These are phyloP conservation scores for Trametes maxima DNA, from an alignment of 768 basidiomycete species.

Conservation along the genomic window DNA sequence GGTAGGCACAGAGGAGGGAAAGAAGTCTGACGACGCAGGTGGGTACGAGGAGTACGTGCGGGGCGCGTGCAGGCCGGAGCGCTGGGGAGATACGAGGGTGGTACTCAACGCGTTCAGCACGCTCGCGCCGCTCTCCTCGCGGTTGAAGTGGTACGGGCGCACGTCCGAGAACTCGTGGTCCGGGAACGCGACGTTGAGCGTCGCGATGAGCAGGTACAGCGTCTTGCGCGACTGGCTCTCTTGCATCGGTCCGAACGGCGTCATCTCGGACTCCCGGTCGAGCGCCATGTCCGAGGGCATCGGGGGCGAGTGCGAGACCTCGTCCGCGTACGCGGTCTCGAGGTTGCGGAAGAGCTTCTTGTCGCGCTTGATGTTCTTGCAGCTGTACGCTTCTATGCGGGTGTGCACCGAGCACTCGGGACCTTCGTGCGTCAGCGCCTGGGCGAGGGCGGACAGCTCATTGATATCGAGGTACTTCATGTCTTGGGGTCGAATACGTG, in stretches of 20 bases:
- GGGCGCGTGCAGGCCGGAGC: conserved; percentile 65
- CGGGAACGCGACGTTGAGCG: conserved; percentile 96
- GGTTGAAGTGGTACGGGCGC: conserved; percentile 85
- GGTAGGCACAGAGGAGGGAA: conserved; percentile 73
- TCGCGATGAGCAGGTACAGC: conserved; percentile 93
- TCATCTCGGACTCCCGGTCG: conserved; percentile 71
- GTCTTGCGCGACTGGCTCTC: conserved; percentile 86
- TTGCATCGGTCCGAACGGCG: conserved; percentile 91
- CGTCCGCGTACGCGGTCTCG: conserved; percentile 84
- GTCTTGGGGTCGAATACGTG: neutral
- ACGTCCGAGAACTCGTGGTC: conserved; percentile 97
- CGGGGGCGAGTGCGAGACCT: conserved; percentile 81
- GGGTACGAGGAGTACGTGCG: conserved; percentile 89
- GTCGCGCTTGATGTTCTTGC: conserved; percentile 97
- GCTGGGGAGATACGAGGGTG: conserved; percentile 75
- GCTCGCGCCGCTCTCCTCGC: conserved; percentile 70
- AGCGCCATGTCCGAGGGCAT: conserved; percentile 78
- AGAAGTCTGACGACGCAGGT: conserved; percentile 68
- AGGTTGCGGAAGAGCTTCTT: conserved; percentile 94
- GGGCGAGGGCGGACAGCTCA: conserved; percentile 74
- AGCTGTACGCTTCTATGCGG: conserved; percentile 94
- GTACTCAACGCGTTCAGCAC: conserved; percentile 86
- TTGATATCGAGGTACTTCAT: conserved; percentile 94
- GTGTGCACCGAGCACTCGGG: conserved; percentile 89
- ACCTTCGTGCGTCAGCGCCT: conserved; percentile 82